Conservation (phyloP, 345 rosid species). For the Microthlaspi erraticum region DNA sequence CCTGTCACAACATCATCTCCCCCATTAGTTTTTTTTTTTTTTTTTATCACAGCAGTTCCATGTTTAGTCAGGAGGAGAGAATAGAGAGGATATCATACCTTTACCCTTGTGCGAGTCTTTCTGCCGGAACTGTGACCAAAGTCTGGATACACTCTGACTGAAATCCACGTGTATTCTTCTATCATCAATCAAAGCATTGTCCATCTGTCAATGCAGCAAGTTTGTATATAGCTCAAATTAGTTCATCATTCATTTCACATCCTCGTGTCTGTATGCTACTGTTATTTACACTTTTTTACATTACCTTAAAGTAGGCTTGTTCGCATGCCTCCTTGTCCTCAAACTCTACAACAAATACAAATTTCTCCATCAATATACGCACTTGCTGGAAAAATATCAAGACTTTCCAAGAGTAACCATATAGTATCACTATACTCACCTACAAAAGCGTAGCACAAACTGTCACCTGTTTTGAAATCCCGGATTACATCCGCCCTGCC, state of each 20-base stretch:
- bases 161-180: slow-evolving; percentile 97
- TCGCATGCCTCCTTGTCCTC: slow-evolving; percentile 79
- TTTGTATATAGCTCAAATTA: slow-evolving; percentile 14
- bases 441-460: slow-evolving; percentile 92
- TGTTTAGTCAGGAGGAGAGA: not conserved
- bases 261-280: not conserved
- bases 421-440: slow-evolving; percentile 56
- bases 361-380: not conserved
- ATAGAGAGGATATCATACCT: slow-evolving; percentile 52
- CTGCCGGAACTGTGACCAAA: slow-evolving; percentile 78
- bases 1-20: slow-evolving; percentile 46
- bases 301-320: slow-evolving; percentile 86
- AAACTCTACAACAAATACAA: slow-evolving; percentile 61
- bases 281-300: not conserved
- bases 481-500: slow-evolving; percentile 91
- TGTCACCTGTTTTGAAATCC: slow-evolving; percentile 95
- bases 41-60: not conserved
- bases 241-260: slow-evolving; percentile 16
- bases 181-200: slow-evolving; percentile 96
- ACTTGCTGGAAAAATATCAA: not conserved
- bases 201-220: slow-evolving; percentile 66
- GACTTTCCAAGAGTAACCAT: not conserved
- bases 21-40: not conserved
- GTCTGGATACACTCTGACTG: slow-evolving; percentile 94
- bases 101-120: slow-evolving; percentile 58